Evolutionary conservation across 306 rosid species (phyloP).

Genomic region (Vicia villosa): DNA sequence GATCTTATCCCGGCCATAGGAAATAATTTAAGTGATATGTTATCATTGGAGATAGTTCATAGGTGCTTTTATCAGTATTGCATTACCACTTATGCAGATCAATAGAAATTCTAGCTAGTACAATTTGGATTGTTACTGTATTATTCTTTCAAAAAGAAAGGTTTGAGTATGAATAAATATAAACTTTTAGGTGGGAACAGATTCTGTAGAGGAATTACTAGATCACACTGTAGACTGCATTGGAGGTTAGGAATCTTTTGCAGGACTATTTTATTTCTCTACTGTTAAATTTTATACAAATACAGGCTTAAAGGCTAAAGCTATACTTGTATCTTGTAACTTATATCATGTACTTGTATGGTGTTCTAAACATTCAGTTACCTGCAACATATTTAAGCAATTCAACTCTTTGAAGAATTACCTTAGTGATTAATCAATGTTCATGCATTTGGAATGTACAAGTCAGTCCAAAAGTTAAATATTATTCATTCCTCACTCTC

Average conservation of each 20-base stretch:
- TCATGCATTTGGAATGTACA: no score
- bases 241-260: neutral
- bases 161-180: conserved; percentile 2
- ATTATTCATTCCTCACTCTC: no score
- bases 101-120: conserved; percentile 31
- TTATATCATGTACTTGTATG: neutral
- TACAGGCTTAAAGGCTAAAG: conserved; percentile 1
- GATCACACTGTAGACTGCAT: neutral
- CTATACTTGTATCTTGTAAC: neutral
- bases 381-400: no score
- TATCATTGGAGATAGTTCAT: conserved; percentile 10
- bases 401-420: no score
- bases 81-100: conserved; percentile 22
- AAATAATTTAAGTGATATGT: conserved; percentile 17
- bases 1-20: conserved; percentile 29
- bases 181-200: conserved; percentile 20
- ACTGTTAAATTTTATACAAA: conserved; percentile 1
- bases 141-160: neutral
- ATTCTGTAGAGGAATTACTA: conserved; percentile 9
- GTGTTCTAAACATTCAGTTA: no score
- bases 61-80: neutral
- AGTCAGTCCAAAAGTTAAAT: no score
- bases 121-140: conserved; percentile 5
- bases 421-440: no score
- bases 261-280: neutral